These are phyloP conservation scores for Debaryomycetaceae sp. DNA, from an alignment of 1,139 yeast species.

Conservation along the genomic window DNA sequence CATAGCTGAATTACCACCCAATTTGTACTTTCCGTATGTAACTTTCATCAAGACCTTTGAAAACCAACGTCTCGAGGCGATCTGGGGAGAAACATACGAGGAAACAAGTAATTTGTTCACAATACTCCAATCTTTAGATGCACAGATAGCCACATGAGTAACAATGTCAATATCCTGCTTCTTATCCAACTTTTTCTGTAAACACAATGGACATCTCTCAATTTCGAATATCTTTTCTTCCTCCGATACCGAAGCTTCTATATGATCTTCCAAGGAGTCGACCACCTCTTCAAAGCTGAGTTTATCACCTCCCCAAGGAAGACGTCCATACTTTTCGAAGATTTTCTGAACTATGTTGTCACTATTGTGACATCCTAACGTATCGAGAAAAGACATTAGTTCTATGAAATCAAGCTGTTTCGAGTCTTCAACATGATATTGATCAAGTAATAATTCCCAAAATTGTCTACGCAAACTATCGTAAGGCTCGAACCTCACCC, in stretches of 20 bases:
- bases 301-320: slow-evolving; percentile 54
- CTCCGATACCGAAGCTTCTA: slow-evolving; percentile 16
- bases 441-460: slow-evolving; percentile 63
- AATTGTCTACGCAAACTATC: slow-evolving; percentile 60
- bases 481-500: slow-evolving; percentile 70
- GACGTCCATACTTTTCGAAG: slow-evolving; percentile 40
- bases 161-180: slow-evolving; percentile 65
- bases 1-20: slow-evolving; percentile 92
- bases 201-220: slow-evolving; percentile 76
- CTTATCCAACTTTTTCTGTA: slow-evolving; percentile 54
- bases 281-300: slow-evolving; percentile 57
- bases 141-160: slow-evolving; percentile 85
- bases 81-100: slow-evolving; percentile 72
- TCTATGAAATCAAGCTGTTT: slow-evolving; percentile 49
- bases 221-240: slow-evolving; percentile 48
- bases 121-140: slow-evolving; percentile 72
- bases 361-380: slow-evolving; percentile 57
- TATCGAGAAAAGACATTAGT: slow-evolving; percentile 54
- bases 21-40: slow-evolving; percentile 80
- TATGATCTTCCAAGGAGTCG: slow-evolving; percentile 46
- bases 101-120: slow-evolving; percentile 64
- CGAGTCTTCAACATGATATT: slow-evolving; percentile 40
- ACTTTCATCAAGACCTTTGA: slow-evolving; percentile 76
- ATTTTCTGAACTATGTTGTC: slow-evolving; percentile 44
- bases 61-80: slow-evolving; percentile 89